Evolutionary conservation across 768 basidiomycete genomes (phyloP).

Genomic region (Obba rivulosa): DNA sequence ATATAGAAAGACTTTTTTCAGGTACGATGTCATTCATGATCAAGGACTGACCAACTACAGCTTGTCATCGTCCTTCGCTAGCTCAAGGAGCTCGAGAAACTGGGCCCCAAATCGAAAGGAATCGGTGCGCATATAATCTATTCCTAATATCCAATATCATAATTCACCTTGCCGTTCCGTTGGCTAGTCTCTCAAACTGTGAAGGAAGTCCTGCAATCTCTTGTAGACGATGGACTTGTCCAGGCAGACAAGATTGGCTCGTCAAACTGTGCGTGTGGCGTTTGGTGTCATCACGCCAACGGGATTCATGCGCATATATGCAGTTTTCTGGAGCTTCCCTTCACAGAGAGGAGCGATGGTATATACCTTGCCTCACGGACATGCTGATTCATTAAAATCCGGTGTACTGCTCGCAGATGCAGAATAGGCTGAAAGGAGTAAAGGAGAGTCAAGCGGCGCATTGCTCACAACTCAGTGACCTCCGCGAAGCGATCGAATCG

Average conservation of each 20-base stretch:
- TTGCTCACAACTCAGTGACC: conserved; percentile 44
- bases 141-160: background rate
- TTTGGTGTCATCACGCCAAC: background rate
- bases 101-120: conserved; percentile 84
- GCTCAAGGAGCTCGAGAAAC: conserved; percentile 91
- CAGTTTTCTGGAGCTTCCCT: conserved; percentile 96
- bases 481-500: conserved; percentile 39
- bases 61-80: conserved; percentile 22
- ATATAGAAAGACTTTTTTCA: conserved; percentile 80
- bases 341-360: conserved; percentile 82
- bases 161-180: background rate
- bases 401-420: conserved; percentile 38
- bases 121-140: conserved; percentile 49
- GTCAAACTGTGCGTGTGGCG: conserved; percentile 69
- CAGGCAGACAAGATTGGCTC: conserved; percentile 91
- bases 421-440: conserved; percentile 45
- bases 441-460: conserved; percentile 40
- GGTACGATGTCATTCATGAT: conserved; percentile 28
- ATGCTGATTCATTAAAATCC: no score
- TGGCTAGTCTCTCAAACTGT: conserved; percentile 78
- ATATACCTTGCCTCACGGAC: no score
- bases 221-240: conserved; percentile 84
- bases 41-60: no score
- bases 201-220: conserved; percentile 84
- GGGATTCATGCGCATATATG: conserved; percentile 17